phyloP scores from a whole-genome alignment of 495 filamentous ascomycete genomes.

The Aspergillus mulundensis region DNA sequence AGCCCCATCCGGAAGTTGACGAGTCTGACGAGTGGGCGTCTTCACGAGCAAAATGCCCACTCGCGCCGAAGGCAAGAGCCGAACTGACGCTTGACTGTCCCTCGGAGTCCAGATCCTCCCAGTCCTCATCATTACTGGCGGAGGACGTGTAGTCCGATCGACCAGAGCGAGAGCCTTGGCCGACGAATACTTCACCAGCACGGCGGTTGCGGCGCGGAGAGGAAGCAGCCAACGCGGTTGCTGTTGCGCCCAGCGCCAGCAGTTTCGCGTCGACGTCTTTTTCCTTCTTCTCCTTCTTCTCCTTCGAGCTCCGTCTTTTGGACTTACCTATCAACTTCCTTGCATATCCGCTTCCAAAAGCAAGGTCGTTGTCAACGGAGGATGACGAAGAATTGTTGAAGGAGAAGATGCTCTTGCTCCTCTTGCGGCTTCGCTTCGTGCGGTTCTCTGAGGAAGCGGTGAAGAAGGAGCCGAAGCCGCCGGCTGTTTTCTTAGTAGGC shows the following conservation, averaged over 20 bases:
- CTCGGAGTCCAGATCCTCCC: constrained; percentile 56
- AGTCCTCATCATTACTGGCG: constrained; percentile 49
- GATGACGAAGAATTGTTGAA: constrained; percentile 59
- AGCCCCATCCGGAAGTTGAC: constrained; percentile 51
- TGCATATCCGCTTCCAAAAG: constrained; percentile 39
- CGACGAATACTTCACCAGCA: constrained; percentile 39
- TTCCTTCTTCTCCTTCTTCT: constrained; percentile 26
- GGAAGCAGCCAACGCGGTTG: constrained; percentile 50
- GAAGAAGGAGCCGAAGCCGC: constrained; percentile 45
- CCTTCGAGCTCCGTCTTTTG: constrained; percentile 25
- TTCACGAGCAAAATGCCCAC: constrained; percentile 34
- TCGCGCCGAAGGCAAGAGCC: constrained; percentile 53
- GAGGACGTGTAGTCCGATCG: constrained; percentile 30
- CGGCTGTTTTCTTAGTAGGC: constrained; percentile 20
- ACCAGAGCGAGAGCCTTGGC: constrained; percentile 34
- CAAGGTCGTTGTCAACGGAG: constrained; percentile 53
- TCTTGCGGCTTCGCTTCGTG: constrained; percentile 38
- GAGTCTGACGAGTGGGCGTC: constrained; percentile 50
- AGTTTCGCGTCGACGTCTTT: constrained; percentile 53
- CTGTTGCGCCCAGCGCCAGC: constrained; percentile 53
- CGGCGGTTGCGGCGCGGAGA: constrained; percentile 25
- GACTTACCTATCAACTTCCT: constrained; percentile 31
- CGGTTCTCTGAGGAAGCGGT: constrained; percentile 47
- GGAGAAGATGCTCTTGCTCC: constrained; percentile 53
- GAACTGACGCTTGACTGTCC: constrained; percentile 48